Conservation (phyloP, 179 eudicot genomes). For the Beta macrorhiza region DNA sequence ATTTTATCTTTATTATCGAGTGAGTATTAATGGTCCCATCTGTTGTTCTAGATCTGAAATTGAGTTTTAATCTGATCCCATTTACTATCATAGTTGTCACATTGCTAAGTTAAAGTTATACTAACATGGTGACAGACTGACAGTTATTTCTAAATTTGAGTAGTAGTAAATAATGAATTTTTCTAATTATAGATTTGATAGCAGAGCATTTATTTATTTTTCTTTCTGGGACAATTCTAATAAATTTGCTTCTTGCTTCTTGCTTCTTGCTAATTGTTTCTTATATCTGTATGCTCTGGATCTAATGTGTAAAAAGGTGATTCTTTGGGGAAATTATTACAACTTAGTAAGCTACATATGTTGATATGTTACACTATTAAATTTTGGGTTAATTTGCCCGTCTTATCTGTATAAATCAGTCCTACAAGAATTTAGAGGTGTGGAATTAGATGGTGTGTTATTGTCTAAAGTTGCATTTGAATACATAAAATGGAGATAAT, state of each 20-base stretch:
- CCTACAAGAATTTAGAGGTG: not conserved
- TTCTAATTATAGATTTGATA: not conserved
- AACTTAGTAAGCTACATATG: not conserved
- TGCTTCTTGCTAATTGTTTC: not conserved
- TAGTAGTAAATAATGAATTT: not conserved
- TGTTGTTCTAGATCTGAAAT: constrained; percentile 14
- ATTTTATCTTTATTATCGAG: not conserved
- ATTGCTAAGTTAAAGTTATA: not conserved
- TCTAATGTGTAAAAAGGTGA: not conserved
- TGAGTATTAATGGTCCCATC: not conserved
- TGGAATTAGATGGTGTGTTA: not conserved
- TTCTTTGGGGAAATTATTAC: not conserved
- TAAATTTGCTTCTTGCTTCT: too few relatives aligned
- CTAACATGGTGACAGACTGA: not conserved
- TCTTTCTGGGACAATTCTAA: not conserved
- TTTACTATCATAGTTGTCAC: not conserved
- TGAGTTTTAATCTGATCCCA: not conserved
- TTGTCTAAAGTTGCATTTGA: not conserved
- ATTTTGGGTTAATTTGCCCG: not conserved
- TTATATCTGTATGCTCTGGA: not conserved
- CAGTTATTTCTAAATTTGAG: not conserved
- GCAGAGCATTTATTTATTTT: not conserved
- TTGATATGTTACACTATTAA: not conserved
- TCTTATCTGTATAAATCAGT: not conserved
- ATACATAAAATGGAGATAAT: not conserved